Evolutionary conservation across 257 asterid species (phyloP).

Genomic region (Eucommia ulmoides): DNA sequence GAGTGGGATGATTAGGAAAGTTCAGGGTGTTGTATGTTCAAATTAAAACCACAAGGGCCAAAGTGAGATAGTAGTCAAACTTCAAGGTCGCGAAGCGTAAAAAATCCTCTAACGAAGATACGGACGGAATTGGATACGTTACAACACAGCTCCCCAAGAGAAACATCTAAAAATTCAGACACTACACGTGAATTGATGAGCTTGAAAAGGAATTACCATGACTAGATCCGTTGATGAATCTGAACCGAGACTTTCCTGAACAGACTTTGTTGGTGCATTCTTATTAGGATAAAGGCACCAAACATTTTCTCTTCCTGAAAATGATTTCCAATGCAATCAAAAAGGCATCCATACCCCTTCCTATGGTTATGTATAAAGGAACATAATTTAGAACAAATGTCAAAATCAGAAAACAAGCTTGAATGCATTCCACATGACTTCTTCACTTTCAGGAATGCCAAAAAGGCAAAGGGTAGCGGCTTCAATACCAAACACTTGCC

Average conservation of each 20-base stretch:
- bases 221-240: slow-evolving; percentile 18
- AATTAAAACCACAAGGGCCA: background rate
- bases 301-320: slow-evolving; percentile 68
- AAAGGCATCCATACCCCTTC: background rate
- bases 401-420: slow-evolving; percentile 38
- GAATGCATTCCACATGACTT: slow-evolving; percentile 78
- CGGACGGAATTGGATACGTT: background rate
- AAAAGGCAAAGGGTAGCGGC: slow-evolving; percentile 70
- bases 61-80: too few species aligned
- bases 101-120: background rate
- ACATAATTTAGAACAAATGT: background rate
- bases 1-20: too few species aligned
- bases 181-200: background rate
- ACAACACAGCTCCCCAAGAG: too few species aligned
- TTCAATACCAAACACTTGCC: background rate
- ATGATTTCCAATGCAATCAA: slow-evolving; percentile 4
- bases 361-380: background rate
- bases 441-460: slow-evolving; percentile 88
- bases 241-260: slow-evolving; percentile 35
- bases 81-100: background rate
- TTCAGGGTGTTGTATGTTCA: background rate
- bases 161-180: too few species aligned
- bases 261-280: slow-evolving; percentile 49
- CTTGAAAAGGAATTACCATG: slow-evolving; percentile 19
- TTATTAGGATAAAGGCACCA: slow-evolving; percentile 90